These are phyloP conservation scores for Stenogyne calaminthoides DNA, from an alignment of 305 asterid species.

Conservation along the genomic window DNA sequence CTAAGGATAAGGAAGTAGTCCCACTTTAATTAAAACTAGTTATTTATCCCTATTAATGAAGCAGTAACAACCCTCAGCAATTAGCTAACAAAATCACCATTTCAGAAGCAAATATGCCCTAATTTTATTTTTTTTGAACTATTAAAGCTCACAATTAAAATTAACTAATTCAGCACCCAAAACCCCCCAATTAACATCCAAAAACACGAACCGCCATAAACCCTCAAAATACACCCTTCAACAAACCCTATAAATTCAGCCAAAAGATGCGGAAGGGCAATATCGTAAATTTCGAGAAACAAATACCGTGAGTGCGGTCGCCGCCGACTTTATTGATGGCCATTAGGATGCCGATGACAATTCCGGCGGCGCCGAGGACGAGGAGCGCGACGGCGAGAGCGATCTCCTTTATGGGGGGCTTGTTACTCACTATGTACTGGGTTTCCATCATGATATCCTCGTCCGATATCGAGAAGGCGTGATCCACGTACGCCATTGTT, in stretches of 20 bases:
- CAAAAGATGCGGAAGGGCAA: background rate
- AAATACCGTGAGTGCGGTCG: constrained; percentile 78
- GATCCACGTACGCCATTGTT: constrained; percentile 89
- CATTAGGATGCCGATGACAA: constrained; percentile 72
- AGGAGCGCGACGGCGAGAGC: constrained; percentile 81
- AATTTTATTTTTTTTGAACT: background rate
- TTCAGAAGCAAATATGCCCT: constrained; percentile 10
- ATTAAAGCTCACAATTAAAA: background rate
- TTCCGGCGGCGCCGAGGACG: constrained; percentile 71
- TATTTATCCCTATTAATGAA: background rate
- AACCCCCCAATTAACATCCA: constrained; percentile 20
- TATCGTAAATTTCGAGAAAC: background rate
- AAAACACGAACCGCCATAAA: constrained; percentile 6
- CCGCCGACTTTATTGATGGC: constrained; percentile 83
- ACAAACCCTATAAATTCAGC: constrained; percentile 16
- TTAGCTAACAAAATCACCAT: background rate
- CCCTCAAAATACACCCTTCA: constrained; percentile 1
- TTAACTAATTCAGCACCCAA: constrained; percentile 11
- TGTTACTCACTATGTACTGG: constrained; percentile 61
- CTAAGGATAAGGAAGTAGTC: background rate
- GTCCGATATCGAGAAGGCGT: constrained; percentile 89
- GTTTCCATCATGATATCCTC: constrained; percentile 92
- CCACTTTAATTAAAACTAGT: background rate
- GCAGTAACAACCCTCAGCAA: background rate
- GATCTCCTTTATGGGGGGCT: constrained; percentile 88